Base-by-base conservation (phyloP, 2,329 filamentous ascomycete genomes). In the Fusarium gaditjirri region DNA sequence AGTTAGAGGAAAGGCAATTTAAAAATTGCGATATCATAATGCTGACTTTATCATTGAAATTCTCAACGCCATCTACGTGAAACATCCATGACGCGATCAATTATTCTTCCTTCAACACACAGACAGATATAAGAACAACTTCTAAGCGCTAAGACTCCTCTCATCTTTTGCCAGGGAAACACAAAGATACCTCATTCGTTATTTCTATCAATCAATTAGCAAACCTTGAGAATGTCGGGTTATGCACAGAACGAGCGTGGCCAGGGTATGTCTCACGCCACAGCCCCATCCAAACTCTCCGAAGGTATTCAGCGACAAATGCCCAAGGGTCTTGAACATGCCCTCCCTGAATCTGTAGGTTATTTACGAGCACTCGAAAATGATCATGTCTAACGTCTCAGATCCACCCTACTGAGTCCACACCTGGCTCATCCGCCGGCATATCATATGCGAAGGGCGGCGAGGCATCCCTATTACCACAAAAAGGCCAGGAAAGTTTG, bases 401-500 rank as follows among this genome's bases (percentile, higher is more conserved):
- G 76, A 36, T 77, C 14, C 75, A 77, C 6, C 73, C 76, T 5
- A 77, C 76, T 2, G 64, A 53, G 1, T 53, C 63, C 11, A 61
- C 70, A 4, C 61, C 67, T 12, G 70, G 62, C 2, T 65, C 75
- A 42, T 72, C 69, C 1, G 71, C 66, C 16, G 68, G 69, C 17
- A 53, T 69, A 19, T 61, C 74, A 3, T 74, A 78, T 11, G 71
- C 74, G 3, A 75, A 75, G 36, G 65, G 60, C 3, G 66, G 71
- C 1, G 42, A 67, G 3, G 67, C 70, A 16, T 78, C 76, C 5
- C 60, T 74, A 1, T 46, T 77, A 13, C 74, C 76, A 3, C 55
- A 73, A 49, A 77, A 77, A 44, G 16, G 72, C 0, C 76, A 78
- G 53, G 69, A 78, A 61, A 71, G 57, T 23, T 23, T 78, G 6